Conservation (phyloP, 305 asterid genomes). For the Solanum hybrid region DNA sequence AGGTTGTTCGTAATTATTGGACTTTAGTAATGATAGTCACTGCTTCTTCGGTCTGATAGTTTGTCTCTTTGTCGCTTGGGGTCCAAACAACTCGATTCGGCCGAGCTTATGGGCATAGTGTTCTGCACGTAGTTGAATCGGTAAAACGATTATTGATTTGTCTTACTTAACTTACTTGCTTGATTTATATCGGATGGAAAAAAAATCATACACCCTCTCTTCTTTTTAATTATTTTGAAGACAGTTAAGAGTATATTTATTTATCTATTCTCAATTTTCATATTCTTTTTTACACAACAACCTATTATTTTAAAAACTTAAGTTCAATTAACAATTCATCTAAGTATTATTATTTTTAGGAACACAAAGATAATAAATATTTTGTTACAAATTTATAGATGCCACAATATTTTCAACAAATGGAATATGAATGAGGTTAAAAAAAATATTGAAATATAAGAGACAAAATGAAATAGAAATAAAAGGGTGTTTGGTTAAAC, state of each 20-base stretch:
- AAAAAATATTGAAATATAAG: neutral
- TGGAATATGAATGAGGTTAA: neutral
- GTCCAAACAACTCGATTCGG: rapidly evolving
- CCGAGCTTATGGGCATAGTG: too few species aligned
- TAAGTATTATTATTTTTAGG: too few species aligned
- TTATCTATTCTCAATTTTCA: neutral
- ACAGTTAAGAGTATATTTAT: neutral
- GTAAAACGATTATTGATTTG: neutral
- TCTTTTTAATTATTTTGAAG: neutral
- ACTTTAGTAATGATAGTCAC: neutral
- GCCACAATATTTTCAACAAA: neutral
- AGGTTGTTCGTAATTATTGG: neutral
- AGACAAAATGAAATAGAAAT: neutral
- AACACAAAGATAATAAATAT: neutral
- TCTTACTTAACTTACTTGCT: neutral
- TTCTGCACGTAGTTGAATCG: too few species aligned
- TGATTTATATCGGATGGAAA: neutral
- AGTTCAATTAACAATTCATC: neutral
- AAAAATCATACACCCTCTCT: neutral
- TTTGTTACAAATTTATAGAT: neutral
- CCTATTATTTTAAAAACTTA: neutral
- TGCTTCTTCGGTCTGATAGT: too few species aligned
- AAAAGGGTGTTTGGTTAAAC: neutral
- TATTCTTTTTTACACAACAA: neutral
- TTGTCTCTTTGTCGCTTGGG: rapidly evolving